Evolutionary conservation across 768 basidiomycete species (phyloP), one percentile per base, ranked within the genome.

Genomic region (Russula griseocarnosa): DNA sequence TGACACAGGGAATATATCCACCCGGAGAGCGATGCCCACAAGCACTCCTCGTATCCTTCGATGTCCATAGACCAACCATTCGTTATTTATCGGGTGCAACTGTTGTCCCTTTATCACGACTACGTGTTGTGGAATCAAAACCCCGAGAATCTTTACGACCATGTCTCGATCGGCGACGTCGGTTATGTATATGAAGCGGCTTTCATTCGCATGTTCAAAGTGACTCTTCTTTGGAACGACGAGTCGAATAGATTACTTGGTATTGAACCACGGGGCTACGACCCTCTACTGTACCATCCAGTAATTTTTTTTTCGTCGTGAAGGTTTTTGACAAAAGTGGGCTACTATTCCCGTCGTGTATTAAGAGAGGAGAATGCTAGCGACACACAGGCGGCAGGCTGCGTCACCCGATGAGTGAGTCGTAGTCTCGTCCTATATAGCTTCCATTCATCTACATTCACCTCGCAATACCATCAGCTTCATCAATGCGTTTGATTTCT

Each of bases 151-250:
- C n/a, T 60, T 18, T 70, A 70, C 36, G 60, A 66, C 11, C 42
- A 22, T 0, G 68, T 69, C 56, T 38, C 36, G 5, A 56, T 69
- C 28, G 68, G 66, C 18, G 68, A 70, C 46, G 69, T 70, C 30
- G 69, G 69, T 11, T 69, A 60, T 32, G 42, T 69, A 5, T 13
- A 32, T 5, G 30, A 62, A 1, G 69, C 68, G 8, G 38, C 47
- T 36, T 70, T 70, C 34, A 26, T 52, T 55, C 61, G 65, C 24
- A 59, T 69, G 34, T 67, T 69, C 62, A 69, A 68, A 13, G 54
- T 50, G 20, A 54, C 62, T 2, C 51, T 52, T 44, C 50, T 38
- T 2, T 53, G 40, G 53, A 36, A 58, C 22, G n/a, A n/a, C n/a
- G 4, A 62, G 22, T 62, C 24, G 28, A 49, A 62, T 26, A 10